These are phyloP conservation scores for Lentinula sp. DNA, from an alignment of 768 basidiomycete species.

Conservation along the genomic window DNA sequence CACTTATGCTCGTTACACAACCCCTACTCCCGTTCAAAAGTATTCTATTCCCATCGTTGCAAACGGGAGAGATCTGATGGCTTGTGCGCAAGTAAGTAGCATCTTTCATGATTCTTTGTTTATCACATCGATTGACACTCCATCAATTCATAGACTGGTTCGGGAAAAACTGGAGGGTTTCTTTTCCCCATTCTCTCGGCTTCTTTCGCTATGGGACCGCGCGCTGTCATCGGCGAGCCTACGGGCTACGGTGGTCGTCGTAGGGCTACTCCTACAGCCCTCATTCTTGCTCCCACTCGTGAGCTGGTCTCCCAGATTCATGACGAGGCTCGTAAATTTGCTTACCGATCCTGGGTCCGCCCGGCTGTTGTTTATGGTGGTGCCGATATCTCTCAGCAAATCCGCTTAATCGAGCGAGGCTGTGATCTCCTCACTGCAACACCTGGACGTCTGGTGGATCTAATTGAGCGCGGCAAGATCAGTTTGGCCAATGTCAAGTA, in stretches of 20 bases:
- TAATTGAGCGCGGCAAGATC: conserved; percentile 97
- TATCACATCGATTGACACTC: conserved; percentile 13
- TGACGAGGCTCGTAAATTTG: conserved; percentile 98
- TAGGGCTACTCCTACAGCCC: conserved; percentile 95
- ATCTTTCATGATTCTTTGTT: neutral
- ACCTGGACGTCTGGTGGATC: conserved; percentile 94
- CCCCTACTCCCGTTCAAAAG: conserved; percentile 98
- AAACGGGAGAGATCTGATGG: conserved; percentile 85
- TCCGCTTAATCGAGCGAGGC: conserved; percentile 91
- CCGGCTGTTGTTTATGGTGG: conserved; percentile 99
- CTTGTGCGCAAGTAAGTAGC: conserved; percentile 76
- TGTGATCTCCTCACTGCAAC: conserved; percentile 97
- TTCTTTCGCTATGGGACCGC: conserved; percentile 80
- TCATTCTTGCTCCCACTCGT: conserved; percentile 96
- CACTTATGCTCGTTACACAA: conserved; percentile 83
- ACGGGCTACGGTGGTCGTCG: conserved; percentile 59
- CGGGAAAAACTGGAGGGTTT: conserved; percentile 98
- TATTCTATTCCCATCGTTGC: conserved; percentile 99
- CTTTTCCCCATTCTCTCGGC: conserved; percentile 98
- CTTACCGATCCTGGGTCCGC: conserved; percentile 98
- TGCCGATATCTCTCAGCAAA: conserved; percentile 94
- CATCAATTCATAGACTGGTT: conserved; percentile 75
- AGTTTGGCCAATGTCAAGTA: conserved; percentile 95
- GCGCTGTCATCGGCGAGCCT: conserved; percentile 53
- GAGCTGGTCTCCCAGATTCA: conserved; percentile 99